Base-by-base conservation (phyloP, 177 flowering plant species). In the Vitis hybrid region DNA sequence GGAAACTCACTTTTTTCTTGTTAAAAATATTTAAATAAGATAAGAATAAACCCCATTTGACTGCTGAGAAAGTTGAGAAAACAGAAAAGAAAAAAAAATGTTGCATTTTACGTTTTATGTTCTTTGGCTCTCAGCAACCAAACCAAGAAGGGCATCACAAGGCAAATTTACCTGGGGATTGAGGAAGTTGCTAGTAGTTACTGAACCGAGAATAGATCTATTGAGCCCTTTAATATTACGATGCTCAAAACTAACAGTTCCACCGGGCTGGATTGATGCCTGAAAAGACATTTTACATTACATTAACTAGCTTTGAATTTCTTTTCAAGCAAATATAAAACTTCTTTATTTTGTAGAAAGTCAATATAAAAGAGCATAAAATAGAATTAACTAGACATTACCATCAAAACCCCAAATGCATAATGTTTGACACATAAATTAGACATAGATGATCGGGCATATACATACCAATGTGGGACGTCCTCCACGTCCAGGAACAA, bases 191-290 rank as follows among this genome's bases (percentile, higher is more conserved):
- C 95, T 96, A 39, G 99, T 92, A 71, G 94, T 96, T 59, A 96
- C 86, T 60, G 98, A 86, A 59, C 99, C 99, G 66, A 88, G 82
- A 69, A 96, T 57, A 34, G 99, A 96, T 76, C 99, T 83, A 71
- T 96, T 94, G 34, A 96, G 84, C 45, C 99, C 97, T 55, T 86
- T 79, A 66, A 96, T 66, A 77, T 96, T 96, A 20, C 99, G 81
- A 71, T 96, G 98, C 67, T 96, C 99, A 83, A 96, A 92, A 34
- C 97, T 84, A 71, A 96, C 94, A 69, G 96, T 90, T 75, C 99
- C 99, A 69, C 97, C 97, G 22, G 99, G 99, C 71, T 92, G 97
- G 74, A 96, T 80, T 67, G 98, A 94, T 74, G 99, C 97, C 99
- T 96, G 82, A 66, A 80, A 57, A 73, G 49, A 10, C 15, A 73